Conservation (phyloP, 148 eudicot species). For the Nyssa sinensis region DNA sequence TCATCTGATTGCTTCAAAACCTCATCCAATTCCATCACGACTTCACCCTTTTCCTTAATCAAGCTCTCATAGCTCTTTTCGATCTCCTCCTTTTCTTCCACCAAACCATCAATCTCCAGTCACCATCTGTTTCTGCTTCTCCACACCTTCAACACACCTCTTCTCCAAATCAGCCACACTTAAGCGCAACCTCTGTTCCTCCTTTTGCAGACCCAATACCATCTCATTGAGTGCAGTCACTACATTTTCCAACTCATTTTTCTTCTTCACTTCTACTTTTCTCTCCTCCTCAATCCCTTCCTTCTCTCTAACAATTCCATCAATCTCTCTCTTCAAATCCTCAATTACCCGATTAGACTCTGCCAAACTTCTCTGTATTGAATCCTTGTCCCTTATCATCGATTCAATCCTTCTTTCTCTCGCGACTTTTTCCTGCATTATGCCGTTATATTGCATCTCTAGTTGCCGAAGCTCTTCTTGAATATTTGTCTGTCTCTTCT, state of each 20-base stretch:
- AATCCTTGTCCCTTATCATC: constrained; percentile 28
- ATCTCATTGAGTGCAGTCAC: constrained; percentile 27
- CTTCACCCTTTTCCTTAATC: constrained; percentile 32
- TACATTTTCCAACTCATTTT: constrained; percentile 36
- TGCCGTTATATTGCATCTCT: constrained; percentile 18
- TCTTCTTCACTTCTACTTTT: constrained; percentile 15
- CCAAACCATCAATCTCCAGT: constrained; percentile 26
- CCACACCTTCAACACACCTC: constrained; percentile 27
- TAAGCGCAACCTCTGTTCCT: constrained; percentile 29
- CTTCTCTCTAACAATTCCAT: constrained; percentile 33
- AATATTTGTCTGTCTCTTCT: constrained; percentile 23
- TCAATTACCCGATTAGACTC: constrained; percentile 33
- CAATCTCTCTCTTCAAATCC: constrained; percentile 32
- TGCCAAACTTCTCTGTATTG: constrained; percentile 21
- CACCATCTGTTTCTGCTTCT: constrained; percentile 27
- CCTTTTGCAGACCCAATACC: constrained; percentile 29
- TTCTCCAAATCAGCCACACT: constrained; percentile 47
- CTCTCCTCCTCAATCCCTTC: constrained; percentile 33
- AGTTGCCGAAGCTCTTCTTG: constrained; percentile 26
- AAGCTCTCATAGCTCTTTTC: constrained; percentile 31
- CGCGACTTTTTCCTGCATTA: constrained; percentile 29
- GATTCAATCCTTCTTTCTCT: constrained; percentile 32
- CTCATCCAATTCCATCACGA: constrained; percentile 23
- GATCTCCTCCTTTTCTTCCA: constrained; percentile 40
- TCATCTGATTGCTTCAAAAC: constrained; percentile 32